Evolutionary conservation across 139 green algal species (phyloP), one percentile per base, ranked within the genome.

Genomic region (Coelastrella sp.): DNA sequence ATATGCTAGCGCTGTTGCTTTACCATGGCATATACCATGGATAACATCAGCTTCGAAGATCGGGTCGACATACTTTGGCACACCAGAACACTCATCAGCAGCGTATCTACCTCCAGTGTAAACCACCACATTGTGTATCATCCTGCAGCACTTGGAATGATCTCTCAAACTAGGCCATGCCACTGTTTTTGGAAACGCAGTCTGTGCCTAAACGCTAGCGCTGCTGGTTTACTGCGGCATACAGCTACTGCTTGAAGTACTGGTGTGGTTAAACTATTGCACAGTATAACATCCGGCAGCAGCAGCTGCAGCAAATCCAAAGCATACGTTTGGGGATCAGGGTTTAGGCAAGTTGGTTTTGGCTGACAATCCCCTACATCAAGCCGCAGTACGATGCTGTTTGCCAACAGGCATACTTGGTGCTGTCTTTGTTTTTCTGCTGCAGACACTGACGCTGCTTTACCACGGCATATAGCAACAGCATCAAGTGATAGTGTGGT

Each of bases 51-150:
- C 90, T 7, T n/a, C n/a, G n/a, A n/a, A n/a, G 96, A 98, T 77
- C 95, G 96, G 23, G 89, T 90, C 19, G 79, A 97, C 22, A 95
- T 94, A 84, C 60, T 97, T 60, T 98, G 96, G 96, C 92, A 96
- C 68, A 64, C 92, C 14, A 85, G 89, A 7, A 66, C 54, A 56
- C 57, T 85, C 22, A 66, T 20, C n/a, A 76, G 23, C 58, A 80
- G 65, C 61, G 77, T 61, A n/a, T n/a, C n/a, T 58, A 86, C 59
- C 60, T n/a, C n/a, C n/a, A n/a, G n/a, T n/a, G n/a, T n/a, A n/a
- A n/a, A n/a, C n/a, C n/a, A n/a, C n/a, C n/a, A n/a, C n/a, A n/a
- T n/a, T n/a, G n/a, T n/a, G n/a, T n/a, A n/a, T n/a, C n/a, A n/a
- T n/a, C n/a, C n/a, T n/a, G n/a, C n/a, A n/a, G n/a, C n/a, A n/a